Conservation (phyloP, 1,284 basidiomycete genomes). For the Amylostereum areolatum region DNA sequence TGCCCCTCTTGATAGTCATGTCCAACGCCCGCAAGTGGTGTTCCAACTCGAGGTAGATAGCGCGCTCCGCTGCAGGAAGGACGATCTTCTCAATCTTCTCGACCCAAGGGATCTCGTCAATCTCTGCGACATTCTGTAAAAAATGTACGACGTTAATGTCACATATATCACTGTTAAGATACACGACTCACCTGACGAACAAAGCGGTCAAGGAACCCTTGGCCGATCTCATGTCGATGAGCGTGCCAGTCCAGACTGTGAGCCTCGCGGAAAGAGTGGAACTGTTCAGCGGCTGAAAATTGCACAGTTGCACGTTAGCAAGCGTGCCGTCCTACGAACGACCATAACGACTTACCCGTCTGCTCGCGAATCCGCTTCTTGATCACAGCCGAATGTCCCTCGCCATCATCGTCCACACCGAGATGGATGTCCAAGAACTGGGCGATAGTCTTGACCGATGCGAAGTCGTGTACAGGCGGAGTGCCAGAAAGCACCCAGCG, state of each 20-base stretch:
- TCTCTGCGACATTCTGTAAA: slow-evolving; percentile 87
- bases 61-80: slow-evolving; percentile 89
- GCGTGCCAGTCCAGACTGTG: slow-evolving; percentile 91
- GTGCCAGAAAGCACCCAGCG: slow-evolving; percentile 97
- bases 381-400: slow-evolving; percentile 68
- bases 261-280: slow-evolving; percentile 95
- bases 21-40: slow-evolving; percentile 88
- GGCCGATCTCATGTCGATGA: slow-evolving; percentile 79
- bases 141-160: neutral
- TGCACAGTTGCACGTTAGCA: slow-evolving; percentile 1
- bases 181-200: slow-evolving; percentile 68
- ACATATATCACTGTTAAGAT: neutral
- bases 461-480: slow-evolving; percentile 89
- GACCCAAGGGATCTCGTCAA: slow-evolving; percentile 87
- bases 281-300: slow-evolving; percentile 76
- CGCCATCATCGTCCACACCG: slow-evolving; percentile 85
- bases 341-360: slow-evolving; percentile 51
- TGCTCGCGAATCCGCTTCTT: slow-evolving; percentile 81
- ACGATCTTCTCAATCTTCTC: slow-evolving; percentile 63
- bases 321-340: neutral
- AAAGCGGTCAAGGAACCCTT: slow-evolving; percentile 78
- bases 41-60: slow-evolving; percentile 94
- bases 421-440: slow-evolving; percentile 83
- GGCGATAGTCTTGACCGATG: slow-evolving; percentile 86
- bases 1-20: slow-evolving; percentile 80